These are phyloP conservation scores for Dacryopinax spathularia DNA, from an alignment of 768 basidiomycete genomes.

Conservation along the genomic window DNA sequence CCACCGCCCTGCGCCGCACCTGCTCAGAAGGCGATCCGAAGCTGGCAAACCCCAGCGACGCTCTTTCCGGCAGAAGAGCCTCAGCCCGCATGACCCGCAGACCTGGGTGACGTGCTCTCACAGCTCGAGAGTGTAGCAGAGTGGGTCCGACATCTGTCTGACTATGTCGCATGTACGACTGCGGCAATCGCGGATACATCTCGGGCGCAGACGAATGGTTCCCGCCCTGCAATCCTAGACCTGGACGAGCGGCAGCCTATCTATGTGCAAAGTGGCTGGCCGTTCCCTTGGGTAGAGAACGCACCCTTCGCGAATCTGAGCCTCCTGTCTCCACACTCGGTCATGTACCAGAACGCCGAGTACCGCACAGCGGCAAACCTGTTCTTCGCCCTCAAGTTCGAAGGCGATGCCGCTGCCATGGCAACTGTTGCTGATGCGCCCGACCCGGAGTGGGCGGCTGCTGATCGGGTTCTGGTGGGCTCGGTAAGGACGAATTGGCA, in stretches of 20 bases:
- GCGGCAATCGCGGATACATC: not conserved
- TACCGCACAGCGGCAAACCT: conserved; percentile 64
- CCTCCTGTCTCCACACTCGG: conserved; percentile 41
- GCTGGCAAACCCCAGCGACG: not conserved
- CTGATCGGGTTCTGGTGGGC: not conserved
- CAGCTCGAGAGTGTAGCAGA: not conserved
- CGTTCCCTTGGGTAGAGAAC: not conserved
- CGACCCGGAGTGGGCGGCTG: not conserved
- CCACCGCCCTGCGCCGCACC: not conserved
- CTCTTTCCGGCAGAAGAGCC: not conserved
- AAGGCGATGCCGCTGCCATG: not conserved
- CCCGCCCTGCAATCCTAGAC: not conserved
- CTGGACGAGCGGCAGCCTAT: not conserved
- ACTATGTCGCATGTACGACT: not conserved
- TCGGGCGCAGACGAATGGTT: not conserved
- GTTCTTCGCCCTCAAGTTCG: conserved; percentile 51
- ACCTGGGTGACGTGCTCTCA: not conserved
- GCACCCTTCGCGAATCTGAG: not conserved
- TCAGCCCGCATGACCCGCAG: not conserved
- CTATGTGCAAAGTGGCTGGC: not conserved
- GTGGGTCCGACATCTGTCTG: not conserved
- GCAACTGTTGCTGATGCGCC: conserved; percentile 30
- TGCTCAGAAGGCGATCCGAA: not conserved
- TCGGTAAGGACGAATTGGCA: not conserved
- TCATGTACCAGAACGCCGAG: conserved; percentile 38